Conservation (phyloP, 768 basidiomycete species). For the Rhodocollybia butyracea region DNA sequence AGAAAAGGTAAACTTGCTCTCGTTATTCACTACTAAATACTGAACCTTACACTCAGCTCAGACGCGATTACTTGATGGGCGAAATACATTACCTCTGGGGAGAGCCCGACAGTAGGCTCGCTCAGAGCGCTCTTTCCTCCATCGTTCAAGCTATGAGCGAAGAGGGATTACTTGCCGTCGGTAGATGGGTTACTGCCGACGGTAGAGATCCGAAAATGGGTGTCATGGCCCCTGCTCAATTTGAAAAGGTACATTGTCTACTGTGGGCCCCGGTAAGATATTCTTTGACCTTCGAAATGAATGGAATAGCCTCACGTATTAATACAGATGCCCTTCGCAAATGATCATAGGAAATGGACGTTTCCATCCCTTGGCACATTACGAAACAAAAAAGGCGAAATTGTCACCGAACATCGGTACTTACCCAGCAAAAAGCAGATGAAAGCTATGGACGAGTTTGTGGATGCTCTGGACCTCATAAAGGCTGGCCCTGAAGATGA, state of each 20-base stretch:
- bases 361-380: conserved; percentile 80
- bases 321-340: conserved; percentile 89
- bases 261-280: conserved; percentile 77
- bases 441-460: conserved; percentile 82
- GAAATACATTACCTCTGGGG: conserved; percentile 88
- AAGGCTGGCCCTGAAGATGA: conserved; percentile 73
- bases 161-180: conserved; percentile 69
- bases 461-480: conserved; percentile 88
- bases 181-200: conserved; percentile 76
- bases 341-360: conserved; percentile 84
- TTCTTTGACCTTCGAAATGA: not conserved
- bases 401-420: conserved; percentile 72
- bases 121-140: conserved; percentile 85
- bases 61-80: conserved; percentile 77
- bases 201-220: conserved; percentile 85
- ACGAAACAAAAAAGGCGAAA: conserved; percentile 71
- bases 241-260: conserved; percentile 72
- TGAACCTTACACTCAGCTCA: conserved; percentile 49
- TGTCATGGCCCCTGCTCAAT: conserved; percentile 58
- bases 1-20: conserved; percentile 47
- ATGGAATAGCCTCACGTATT: conserved; percentile 1
- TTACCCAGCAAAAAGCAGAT: conserved; percentile 77
- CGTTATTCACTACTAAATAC: not conserved
- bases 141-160: conserved; percentile 79
- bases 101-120: conserved; percentile 56